Base-by-base conservation (phyloP, 164 flowering plant genomes). In the Nymphaea thermarum region DNA sequence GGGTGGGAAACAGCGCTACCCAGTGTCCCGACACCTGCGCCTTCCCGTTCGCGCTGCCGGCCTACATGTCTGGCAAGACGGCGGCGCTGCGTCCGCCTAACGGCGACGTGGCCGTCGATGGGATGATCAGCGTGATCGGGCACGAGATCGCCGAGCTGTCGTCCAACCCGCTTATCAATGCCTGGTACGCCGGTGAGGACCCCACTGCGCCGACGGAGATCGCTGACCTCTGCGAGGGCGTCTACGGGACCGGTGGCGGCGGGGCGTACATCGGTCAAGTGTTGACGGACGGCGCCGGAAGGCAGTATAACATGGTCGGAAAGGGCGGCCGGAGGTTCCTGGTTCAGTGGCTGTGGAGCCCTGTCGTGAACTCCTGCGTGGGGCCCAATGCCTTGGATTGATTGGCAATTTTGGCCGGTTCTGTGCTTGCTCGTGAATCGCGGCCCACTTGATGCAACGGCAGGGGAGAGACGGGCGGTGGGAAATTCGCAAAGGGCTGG, bases 161-260 rank as follows among this genome's bases (percentile, higher is more conserved):
- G 4, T 82, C 97, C 17, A 91, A 93, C 67, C 98, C 98, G 17
- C 72, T 93, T 69, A 79, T 89, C 62, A 93, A 91, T 65, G 98
- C 97, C 3, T 93, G 98, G 98, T 93, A 91, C 71, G 97, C 97
- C 4, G 98, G 97, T 2, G 96, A 89, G 73, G 97, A 91, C 47
- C 97, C 97, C 42, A 87, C 89, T 53, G 95, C 96, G 17, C 98
- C 98, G 60, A 87, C 93, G 66, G 98, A 94, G 83, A 90, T 94
- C 6, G 98, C 86, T 4, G 98, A 91, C 68, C 69, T 91, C 67
- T 94, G 98, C 65, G 96, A 89, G 72, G 98, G 98, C 64, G 47
- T 91, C 71, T 94, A 94, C 71, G 98, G 98, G 42, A 85, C 83
- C 0, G 98, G 98, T 0, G 98, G 95, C 1, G 98, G 98, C 0